phyloP scores from a whole-genome alignment of 331 rosid genomes.

The Erythrophleum ivorense region DNA sequence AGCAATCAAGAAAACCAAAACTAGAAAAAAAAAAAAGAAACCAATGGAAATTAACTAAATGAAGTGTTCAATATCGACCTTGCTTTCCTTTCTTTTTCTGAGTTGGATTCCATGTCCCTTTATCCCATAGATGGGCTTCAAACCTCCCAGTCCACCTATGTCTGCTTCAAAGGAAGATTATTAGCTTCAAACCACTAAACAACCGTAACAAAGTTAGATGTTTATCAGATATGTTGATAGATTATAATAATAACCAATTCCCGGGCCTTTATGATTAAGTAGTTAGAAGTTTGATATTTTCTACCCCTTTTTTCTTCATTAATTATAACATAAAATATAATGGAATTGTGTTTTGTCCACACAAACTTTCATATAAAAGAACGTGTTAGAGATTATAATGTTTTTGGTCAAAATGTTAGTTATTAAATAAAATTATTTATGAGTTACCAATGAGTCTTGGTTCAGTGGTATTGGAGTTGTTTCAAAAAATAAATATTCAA shows the following conservation, averaged over 20 bases:
- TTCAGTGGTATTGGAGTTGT: too few relatives aligned
- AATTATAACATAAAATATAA: too few relatives aligned
- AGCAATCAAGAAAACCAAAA: conserved; percentile 30
- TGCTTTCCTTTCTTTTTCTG: conserved; percentile 87
- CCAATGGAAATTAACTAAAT: conserved; percentile 9
- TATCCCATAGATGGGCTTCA: conserved; percentile 88
- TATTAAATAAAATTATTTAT: too few relatives aligned
- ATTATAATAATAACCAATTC: neutral
- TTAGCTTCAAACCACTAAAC: conserved; percentile 31
- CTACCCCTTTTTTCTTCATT: neutral
- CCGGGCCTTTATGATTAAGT: too few relatives aligned
- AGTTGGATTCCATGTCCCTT: conserved; percentile 85
- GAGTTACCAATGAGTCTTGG: too few relatives aligned
- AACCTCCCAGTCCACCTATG: conserved; percentile 81
- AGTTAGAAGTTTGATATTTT: too few relatives aligned
- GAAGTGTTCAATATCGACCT: conserved; percentile 49
- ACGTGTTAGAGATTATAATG: too few relatives aligned
- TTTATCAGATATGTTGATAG: neutral
- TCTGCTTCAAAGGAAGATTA: conserved; percentile 41
- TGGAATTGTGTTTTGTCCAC: too few relatives aligned
- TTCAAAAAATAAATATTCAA: too few relatives aligned
- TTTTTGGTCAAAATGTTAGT: too few relatives aligned
- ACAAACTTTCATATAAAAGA: too few relatives aligned
- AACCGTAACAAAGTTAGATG: neutral
- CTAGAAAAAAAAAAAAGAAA: neutral